Base-by-base conservation (phyloP, 192 early-diverging fungal species). In the Coemansia sp. region DNA sequence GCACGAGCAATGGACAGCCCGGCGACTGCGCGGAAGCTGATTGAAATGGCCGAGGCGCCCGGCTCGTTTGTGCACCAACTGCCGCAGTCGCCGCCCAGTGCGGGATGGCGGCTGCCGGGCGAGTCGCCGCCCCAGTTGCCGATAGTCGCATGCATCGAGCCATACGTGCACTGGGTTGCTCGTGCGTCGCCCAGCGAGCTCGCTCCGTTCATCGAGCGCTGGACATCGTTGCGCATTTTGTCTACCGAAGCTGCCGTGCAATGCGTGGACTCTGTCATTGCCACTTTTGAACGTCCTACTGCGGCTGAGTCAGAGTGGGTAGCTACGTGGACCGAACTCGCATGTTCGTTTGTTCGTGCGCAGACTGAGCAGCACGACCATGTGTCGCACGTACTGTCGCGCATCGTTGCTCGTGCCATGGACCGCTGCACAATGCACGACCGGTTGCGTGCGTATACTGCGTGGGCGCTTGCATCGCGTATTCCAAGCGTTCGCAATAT, bases 161-260 rank as follows among this genome's bases (percentile, higher is more conserved):
- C 73, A 3, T 66, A 76, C 49, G 12, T 76, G n/a, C 29, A 57
- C 2, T 10, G 60, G 27, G 59, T 70, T 24, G 63, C 64, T 5
- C 68, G 52, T 2, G 22, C 12, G 23, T 19, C 38, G 29, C 32
- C 52, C 2, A 57, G 6, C 10, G 6, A 19, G 3, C 55, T 70
- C 4, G 19, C 15, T n/a, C 24, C 25, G 1, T 17, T 57, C 10
- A 37, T 72, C 8, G 53, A 19, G 7, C 59, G 64, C 17, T 72
- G 70, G 60, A 45, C 17, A 0, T 5, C 5, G 0, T 23, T 62
- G 12, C 49, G 62, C 23, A 64, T 70, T 3, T 51, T 70, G 17
- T 24, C 24, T 19, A 32, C 39, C 5, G 9, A n/a, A 2, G 45
- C 68, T 0, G 37, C 62, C 11, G 41, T 70, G 35, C 68, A 64